Evolutionary conservation across 495 filamentous ascomycete genomes (phyloP).

Genomic region (Hyaloscypha hepaticicola): DNA sequence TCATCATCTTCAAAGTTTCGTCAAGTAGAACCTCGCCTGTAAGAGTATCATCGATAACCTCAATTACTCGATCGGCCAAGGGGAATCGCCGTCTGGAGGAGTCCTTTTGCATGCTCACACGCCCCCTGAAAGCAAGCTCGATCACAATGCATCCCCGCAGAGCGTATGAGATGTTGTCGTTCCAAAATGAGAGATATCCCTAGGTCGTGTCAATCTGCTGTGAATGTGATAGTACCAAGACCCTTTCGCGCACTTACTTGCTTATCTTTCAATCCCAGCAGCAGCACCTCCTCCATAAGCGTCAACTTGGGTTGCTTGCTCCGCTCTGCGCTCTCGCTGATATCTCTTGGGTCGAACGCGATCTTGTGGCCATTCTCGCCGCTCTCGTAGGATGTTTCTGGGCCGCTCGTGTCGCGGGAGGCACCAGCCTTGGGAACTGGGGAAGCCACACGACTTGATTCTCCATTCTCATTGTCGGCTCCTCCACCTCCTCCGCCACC

Average conservation of each 20-base stretch:
- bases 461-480: constrained; percentile 56
- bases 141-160: constrained; percentile 97
- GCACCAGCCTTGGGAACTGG: constrained; percentile 57
- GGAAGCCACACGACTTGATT: constrained; percentile 64
- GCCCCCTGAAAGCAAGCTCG: constrained; percentile 91
- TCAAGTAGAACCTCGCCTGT: constrained; percentile 97
- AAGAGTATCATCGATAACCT: constrained; percentile 95
- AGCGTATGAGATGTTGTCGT: constrained; percentile 98
- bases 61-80: constrained; percentile 86
- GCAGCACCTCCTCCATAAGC: constrained; percentile 94
- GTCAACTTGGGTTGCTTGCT: constrained; percentile 98
- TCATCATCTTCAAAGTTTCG: constrained; percentile 99
- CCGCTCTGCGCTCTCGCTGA: constrained; percentile 93
- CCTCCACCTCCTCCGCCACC: constrained; percentile 56
- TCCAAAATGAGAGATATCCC: constrained; percentile 98
- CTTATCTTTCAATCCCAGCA: constrained; percentile 96
- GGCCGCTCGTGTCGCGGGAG: constrained; percentile 61
- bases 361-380: constrained; percentile 98
- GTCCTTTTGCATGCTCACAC: constrained; percentile 98
- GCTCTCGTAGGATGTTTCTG: constrained; percentile 90
- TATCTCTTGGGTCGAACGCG: constrained; percentile 94
- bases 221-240: not conserved
- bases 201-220: constrained; percentile 15
- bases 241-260: constrained; percentile 59
- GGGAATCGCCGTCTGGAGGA: constrained; percentile 89